Conservation (phyloP, 164 flowering plant genomes). For the Euptelea pleiosperma region DNA sequence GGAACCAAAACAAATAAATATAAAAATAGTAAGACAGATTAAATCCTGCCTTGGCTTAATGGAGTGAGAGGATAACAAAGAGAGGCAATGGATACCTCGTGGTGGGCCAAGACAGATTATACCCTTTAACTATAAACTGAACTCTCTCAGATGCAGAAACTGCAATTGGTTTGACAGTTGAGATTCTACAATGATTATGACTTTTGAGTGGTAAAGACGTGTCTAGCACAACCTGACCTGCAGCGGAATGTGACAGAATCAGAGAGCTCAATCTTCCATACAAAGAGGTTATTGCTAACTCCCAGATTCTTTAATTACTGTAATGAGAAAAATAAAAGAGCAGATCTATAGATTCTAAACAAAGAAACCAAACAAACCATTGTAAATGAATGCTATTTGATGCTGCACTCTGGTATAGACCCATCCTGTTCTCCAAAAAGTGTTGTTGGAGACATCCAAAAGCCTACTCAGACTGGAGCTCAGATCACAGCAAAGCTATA, state of each 20-base stretch:
- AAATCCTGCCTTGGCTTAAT: background rate
- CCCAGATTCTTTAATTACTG: background rate
- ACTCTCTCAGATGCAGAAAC: conserved; percentile 40
- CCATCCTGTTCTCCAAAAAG: conserved; percentile 77
- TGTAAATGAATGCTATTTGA: conserved; percentile 47
- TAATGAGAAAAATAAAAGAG: too few species aligned
- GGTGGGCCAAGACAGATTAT: conserved; percentile 41
- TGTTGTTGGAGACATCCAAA: conserved; percentile 34
- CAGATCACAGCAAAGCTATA: conserved; percentile 49
- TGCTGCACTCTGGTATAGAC: conserved; percentile 54
- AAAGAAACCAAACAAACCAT: conserved; percentile 34
- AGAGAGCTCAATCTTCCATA: conserved; percentile 7
- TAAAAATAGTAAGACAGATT: background rate
- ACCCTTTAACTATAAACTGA: conserved; percentile 58
- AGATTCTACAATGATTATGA: conserved; percentile 39
- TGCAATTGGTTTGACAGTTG: conserved; percentile 68
- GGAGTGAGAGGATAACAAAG: background rate
- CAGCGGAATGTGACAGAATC: conserved; percentile 18
- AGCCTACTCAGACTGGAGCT: conserved; percentile 39
- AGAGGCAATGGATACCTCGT: conserved; percentile 40
- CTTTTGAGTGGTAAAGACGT: conserved; percentile 37
- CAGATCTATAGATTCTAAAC: background rate
- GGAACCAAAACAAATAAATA: background rate
- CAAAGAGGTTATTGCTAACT: background rate
- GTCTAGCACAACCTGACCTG: conserved; percentile 76